phyloP scores from a whole-genome alignment of 768 basidiomycete species.

The Polyporus arcularius region DNA sequence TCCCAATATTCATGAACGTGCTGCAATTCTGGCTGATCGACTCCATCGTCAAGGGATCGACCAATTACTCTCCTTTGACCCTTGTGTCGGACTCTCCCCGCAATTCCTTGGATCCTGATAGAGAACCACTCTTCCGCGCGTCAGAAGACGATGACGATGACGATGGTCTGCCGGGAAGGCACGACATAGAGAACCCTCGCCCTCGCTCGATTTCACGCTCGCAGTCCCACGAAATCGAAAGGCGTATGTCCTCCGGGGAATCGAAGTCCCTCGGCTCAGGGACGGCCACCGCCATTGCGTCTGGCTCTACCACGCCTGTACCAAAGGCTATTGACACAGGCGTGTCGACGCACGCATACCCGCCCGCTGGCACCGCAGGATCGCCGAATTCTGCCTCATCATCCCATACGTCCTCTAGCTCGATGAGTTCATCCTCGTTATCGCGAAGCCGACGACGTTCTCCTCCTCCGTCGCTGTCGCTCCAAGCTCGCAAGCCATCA shows the following conservation, averaged over 20 bases:
- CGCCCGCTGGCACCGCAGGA: conserved; percentile 49
- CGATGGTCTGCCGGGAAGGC: conserved; percentile 16
- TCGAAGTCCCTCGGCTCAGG: conserved; percentile 42
- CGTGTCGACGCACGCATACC: conserved; percentile 57
- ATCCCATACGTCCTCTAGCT: conserved; percentile 33
- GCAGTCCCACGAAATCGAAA: conserved; percentile 22
- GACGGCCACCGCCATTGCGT: conserved; percentile 32
- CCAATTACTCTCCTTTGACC: conserved; percentile 34
- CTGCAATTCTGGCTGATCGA: conserved; percentile 96
- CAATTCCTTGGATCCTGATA: conserved; percentile 43
- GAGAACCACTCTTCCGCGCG: conserved; percentile 63
- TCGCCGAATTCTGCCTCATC: conserved; percentile 38
- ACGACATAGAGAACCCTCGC: conserved; percentile 52
- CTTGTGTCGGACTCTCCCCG: conserved; percentile 43
- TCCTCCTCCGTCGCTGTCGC: conserved; percentile 25
- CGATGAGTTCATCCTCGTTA: conserved; percentile 30
- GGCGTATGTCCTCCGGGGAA: conserved; percentile 30
- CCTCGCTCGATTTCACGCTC: conserved; percentile 36
- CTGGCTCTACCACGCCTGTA: conserved; percentile 27
- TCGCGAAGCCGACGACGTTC: conserved; percentile 24
- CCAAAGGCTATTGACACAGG: conserved; percentile 27
- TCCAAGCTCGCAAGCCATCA: conserved; percentile 20
- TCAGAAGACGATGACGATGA: conserved; percentile 52
- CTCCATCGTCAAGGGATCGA: conserved; percentile 82
- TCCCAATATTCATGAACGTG: conserved; percentile 87